Base-by-base conservation (phyloP, 1,284 basidiomycete species). In the Microbotryum intermedium region DNA sequence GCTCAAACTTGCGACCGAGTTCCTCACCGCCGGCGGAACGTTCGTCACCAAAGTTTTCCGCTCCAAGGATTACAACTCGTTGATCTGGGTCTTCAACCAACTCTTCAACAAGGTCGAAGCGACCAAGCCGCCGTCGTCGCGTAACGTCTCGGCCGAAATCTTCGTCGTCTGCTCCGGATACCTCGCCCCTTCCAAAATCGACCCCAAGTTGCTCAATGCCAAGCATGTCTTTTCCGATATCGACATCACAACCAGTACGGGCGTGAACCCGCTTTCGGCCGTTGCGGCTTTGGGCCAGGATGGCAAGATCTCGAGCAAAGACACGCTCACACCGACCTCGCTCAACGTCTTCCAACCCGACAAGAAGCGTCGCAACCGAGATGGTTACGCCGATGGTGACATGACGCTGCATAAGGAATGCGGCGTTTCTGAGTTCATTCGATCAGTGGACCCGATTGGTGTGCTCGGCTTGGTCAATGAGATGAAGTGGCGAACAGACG, bases 41-140 rank as follows among this genome's bases (percentile, higher is more conserved):
- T 99, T 98, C 74, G 87, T 98, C 47, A 97, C 95, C 42, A 99
- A 99, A 78, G 92, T 99, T 60, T 99, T 99, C 82, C 85, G 95
- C 66, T 95, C 91, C 76, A 90, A 87, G 66, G 95, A 99, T 76
- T 99, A 99, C 79, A 98, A 98, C 79, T 91, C 88, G 73, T 84
- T 99, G 64, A 85, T 98, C 71, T 99, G 95, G 93, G 94, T 98
- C 25, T 98, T 99, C 78, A 88, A 86, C 69, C 95, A 98, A 78
- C 80, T 99, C 46, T 99, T 99, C 76, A 84, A 83, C 57, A 90
- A 87, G 74, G 95, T 99, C 39, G 95, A 98, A 77, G 95, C 95
- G 16, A 99, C 95, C 45, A 99, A 99, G 75, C 95, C 95, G 2
- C 93, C 95, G 13, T 94, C 91, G 30, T 98, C 95, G 25, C 84